phyloP scores from a whole-genome alignment of 768 basidiomycete genomes.

The Serendipita vermifera region DNA sequence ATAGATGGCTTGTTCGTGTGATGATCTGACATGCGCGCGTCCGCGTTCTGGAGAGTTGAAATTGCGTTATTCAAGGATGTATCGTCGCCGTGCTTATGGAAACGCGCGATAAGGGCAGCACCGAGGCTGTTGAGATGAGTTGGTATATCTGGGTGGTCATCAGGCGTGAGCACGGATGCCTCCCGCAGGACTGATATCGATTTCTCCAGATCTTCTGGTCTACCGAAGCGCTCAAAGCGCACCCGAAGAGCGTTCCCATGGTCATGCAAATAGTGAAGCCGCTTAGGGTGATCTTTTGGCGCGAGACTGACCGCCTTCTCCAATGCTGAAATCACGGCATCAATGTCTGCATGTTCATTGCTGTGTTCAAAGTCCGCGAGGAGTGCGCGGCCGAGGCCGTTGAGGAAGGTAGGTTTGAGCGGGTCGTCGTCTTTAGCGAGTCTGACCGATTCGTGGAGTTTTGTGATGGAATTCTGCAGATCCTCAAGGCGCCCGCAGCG shows the following conservation, averaged over 20 bases:
- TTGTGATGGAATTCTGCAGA: too few species aligned
- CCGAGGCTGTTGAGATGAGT: not conserved
- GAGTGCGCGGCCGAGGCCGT: too few species aligned
- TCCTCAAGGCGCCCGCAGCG: too few species aligned
- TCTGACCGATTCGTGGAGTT: too few species aligned
- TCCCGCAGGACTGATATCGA: not conserved
- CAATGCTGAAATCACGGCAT: too few species aligned
- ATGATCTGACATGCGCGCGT: not conserved
- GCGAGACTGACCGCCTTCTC: too few species aligned
- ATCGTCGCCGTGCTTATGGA: not conserved
- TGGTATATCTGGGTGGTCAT: too few species aligned
- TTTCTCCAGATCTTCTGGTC: not conserved
- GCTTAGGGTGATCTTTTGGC: too few species aligned
- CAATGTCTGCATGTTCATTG: too few species aligned
- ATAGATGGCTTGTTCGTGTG: not conserved
- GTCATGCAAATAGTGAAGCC: too few species aligned
- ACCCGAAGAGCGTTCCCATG: too few species aligned
- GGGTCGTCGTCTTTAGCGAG: constrained; percentile 4
- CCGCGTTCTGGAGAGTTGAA: not conserved
- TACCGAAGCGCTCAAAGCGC: constrained; percentile 23
- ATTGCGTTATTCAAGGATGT: not conserved
- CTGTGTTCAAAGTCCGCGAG: too few species aligned
- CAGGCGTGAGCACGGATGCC: not conserved
- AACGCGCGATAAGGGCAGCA: not conserved
- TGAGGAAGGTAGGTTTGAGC: not conserved